These are phyloP conservation scores for Pseudoperonospora humuli DNA, from an alignment of 352 stramenopile species.

Conservation along the genomic window DNA sequence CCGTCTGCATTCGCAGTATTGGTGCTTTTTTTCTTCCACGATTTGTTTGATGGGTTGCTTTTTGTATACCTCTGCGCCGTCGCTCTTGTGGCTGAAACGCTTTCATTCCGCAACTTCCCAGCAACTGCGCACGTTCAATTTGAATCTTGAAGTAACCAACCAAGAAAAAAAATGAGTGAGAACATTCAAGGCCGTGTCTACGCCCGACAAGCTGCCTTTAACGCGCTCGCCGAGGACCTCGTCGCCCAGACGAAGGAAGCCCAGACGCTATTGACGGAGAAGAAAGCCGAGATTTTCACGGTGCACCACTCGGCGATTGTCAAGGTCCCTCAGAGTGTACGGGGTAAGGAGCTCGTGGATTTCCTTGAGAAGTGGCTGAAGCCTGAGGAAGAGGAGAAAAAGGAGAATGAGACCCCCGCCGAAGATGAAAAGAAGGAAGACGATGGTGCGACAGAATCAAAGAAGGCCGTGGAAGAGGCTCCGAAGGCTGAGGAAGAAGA, in stretches of 20 bases:
- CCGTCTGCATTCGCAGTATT: not conserved
- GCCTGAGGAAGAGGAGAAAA: conserved; percentile 15
- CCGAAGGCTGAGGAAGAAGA: conserved; percentile 1
- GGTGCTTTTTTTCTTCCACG: too few species aligned
- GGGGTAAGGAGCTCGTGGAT: conserved; percentile 40
- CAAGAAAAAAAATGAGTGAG: conserved; percentile 17
- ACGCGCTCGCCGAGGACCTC: conserved; percentile 21
- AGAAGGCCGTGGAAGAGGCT: conserved; percentile 5
- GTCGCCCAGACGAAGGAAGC: conserved; percentile 21
- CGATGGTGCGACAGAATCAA: conserved; percentile 5
- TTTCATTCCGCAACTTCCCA: conserved; percentile 27
- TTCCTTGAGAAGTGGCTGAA: conserved; percentile 36
- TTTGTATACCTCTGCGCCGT: not conserved
- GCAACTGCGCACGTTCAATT: conserved; percentile 8
- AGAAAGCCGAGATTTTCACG: conserved; percentile 36
- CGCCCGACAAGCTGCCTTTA: conserved; percentile 15
- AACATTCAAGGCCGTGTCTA: conserved; percentile 31
- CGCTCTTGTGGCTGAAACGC: not conserved
- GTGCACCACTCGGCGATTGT: conserved; percentile 30
- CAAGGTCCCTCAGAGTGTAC: conserved; percentile 35
- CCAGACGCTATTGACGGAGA: conserved; percentile 30
- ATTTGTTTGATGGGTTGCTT: conserved; percentile 11
- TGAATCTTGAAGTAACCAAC: not conserved
- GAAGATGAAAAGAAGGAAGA: conserved; percentile 17
- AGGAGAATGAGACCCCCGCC: conserved; percentile 8